Evolutionary conservation across 1,284 basidiomycete genomes (phyloP).

Genomic region (Ceratorhiza oryzae-sativae): DNA sequence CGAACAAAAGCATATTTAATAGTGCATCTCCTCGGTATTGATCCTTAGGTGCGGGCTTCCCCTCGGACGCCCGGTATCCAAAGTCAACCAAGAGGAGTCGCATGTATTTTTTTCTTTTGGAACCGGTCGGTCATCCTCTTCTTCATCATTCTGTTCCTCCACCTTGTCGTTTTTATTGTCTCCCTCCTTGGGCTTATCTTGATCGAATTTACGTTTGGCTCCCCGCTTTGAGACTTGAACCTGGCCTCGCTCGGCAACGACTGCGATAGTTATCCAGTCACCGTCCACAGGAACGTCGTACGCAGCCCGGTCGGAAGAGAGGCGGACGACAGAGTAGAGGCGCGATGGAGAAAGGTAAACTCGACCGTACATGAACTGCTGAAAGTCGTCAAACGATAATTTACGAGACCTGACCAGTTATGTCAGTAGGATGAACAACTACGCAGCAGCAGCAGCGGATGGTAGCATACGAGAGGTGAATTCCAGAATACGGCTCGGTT

Average conservation of each 20-base stretch:
- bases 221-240: constrained; percentile 61
- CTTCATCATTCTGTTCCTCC: constrained; percentile 46
- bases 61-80: constrained; percentile 63
- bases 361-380: constrained; percentile 82
- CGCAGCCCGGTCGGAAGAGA: constrained; percentile 76
- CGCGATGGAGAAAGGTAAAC: constrained; percentile 87
- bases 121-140: constrained; percentile 41
- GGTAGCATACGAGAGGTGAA: constrained; percentile 74
- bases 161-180: constrained; percentile 55
- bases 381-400: constrained; percentile 77
- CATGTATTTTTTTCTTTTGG: constrained; percentile 75
- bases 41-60: constrained; percentile 30
- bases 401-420: constrained; percentile 81
- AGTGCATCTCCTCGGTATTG: constrained; percentile 72
- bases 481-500: constrained; percentile 88
- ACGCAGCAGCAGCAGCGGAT: not conserved
- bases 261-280: constrained; percentile 91
- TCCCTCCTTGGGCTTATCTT: constrained; percentile 49
- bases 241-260: constrained; percentile 83
- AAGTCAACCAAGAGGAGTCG: constrained; percentile 88
- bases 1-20: constrained; percentile 84
- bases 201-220: constrained; percentile 32
- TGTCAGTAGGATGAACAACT: no score
- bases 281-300: constrained; percentile 91
- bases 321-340: constrained; percentile 84